phyloP scores from a whole-genome alignment of 1,284 basidiomycete species.

The Microbotryum intermedium region DNA sequence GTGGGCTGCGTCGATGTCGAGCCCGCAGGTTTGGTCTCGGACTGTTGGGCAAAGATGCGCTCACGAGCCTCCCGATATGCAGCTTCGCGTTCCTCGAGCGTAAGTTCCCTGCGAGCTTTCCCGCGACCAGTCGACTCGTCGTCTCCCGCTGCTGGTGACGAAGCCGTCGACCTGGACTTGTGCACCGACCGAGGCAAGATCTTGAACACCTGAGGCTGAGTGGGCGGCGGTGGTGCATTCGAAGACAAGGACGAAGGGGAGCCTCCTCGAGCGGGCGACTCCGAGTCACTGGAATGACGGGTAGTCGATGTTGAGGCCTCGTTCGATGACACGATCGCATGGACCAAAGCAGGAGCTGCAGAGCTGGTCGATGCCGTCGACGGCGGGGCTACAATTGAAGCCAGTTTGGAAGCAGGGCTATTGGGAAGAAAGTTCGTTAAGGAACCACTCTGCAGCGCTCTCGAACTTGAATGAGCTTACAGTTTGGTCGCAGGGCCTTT shows the following conservation, averaged over 20 bases:
- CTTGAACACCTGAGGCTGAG: constrained; percentile 17
- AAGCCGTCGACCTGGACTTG: constrained; percentile 9
- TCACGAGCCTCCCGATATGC: constrained; percentile 32
- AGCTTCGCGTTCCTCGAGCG: constrained; percentile 27
- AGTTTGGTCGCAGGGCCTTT: constrained; percentile 20
- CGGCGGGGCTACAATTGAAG: constrained; percentile 7
- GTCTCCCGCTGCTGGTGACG: constrained; percentile 17
- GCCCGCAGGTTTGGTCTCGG: constrained; percentile 1
- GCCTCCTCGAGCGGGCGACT: too few species aligned
- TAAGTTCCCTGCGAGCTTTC: constrained; percentile 13
- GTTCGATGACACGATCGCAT: too few species aligned
- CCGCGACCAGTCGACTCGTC: constrained; percentile 10
- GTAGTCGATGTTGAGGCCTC: background rate
- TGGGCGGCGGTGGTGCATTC: background rate
- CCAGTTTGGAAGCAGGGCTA: constrained; percentile 18
- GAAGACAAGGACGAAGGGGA: background rate
- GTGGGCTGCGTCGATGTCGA: background rate
- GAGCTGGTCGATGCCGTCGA: background rate
- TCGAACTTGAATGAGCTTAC: constrained; percentile 7
- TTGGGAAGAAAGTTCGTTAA: too few species aligned
- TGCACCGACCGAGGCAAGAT: constrained; percentile 26
- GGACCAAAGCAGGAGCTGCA: too few species aligned
- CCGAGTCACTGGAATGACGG: too few species aligned
- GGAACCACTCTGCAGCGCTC: too few species aligned
- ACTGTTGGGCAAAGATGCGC: constrained; percentile 27